Percentiles rank a stretch among this genome's conserved stretches.
These are phyloP conservation scores for Mycena filopes DNA, from an alignment of 768 basidiomycete species.

Conservation along the genomic window DNA sequence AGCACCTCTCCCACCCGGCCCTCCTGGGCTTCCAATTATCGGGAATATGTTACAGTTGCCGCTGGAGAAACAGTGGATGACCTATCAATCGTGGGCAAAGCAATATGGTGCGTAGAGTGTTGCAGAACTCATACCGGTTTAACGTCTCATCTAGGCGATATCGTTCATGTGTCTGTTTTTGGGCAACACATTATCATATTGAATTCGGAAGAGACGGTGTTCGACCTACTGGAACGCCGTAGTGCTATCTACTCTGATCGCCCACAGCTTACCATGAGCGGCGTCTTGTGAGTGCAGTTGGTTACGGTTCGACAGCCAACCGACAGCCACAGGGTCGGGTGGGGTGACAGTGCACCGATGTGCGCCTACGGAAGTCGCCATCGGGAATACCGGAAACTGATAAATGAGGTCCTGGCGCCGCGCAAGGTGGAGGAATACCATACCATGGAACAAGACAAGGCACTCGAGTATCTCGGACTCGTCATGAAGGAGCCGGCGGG, in stretches of 20 bases:
- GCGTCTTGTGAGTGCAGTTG: constrained; percentile 30
- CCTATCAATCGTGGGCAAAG: constrained; percentile 1
- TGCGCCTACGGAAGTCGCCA: not conserved
- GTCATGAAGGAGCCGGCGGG: not conserved
- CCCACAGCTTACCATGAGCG: constrained; percentile 31
- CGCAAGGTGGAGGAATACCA: not conserved
- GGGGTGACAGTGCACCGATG: constrained; percentile 1
- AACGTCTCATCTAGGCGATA: constrained; percentile 36
- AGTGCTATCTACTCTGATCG: constrained; percentile 42
- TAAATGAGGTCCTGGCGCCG: not conserved
- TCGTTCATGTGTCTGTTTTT: constrained; percentile 37
- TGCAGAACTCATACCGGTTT: not conserved
- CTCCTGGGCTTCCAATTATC: not conserved
- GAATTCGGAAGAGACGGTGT: constrained; percentile 34
- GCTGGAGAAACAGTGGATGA: not conserved
- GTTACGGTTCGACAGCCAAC: not conserved
- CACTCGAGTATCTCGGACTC: not conserved
- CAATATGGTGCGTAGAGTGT: constrained; percentile 2
- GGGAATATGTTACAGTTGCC: constrained; percentile 7
- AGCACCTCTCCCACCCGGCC: constrained; percentile 5
- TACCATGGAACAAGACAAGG: not conserved
- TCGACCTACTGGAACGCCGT: constrained; percentile 41
- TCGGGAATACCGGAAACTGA: constrained; percentile 7
- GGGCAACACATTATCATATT: constrained; percentile 40
- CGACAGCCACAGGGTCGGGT: constrained; percentile 5